phyloP scores from a whole-genome alignment of 1,284 basidiomycete genomes.

The Athelia psychrophila region DNA sequence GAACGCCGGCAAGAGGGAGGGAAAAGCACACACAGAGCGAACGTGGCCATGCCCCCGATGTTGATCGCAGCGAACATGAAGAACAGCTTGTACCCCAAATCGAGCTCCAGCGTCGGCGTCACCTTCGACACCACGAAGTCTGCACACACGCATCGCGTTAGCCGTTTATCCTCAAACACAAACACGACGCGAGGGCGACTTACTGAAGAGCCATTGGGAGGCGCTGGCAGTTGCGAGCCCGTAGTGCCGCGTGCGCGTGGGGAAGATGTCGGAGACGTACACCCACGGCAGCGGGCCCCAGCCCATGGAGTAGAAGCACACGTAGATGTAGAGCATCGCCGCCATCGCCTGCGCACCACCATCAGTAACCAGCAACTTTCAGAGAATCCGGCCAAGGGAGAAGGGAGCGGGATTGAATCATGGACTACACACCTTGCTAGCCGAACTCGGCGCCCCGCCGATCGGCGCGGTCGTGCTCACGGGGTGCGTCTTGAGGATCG shows the following conservation, averaged over 20 bases:
- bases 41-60: conserved; percentile 44
- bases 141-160: conserved; percentile 17
- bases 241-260: conserved; percentile 76
- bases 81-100: conserved; percentile 66
- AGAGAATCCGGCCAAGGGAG: too few relatives aligned
- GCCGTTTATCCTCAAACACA: not conserved
- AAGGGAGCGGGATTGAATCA: too few relatives aligned
- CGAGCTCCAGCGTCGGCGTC: conserved; percentile 62
- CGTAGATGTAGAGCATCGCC: conserved; percentile 73
- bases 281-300: conserved; percentile 67
- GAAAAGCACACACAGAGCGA: conserved; percentile 32
- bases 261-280: conserved; percentile 81
- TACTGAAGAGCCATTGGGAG: conserved; percentile 80
- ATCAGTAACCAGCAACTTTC: too few relatives aligned
- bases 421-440: too few relatives aligned
- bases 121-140: conserved; percentile 75
- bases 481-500: conserved; percentile 73
- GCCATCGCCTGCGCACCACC: too few relatives aligned
- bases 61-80: conserved; percentile 70
- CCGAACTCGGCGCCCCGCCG: conserved; percentile 34
- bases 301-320: conserved; percentile 75
- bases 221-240: conserved; percentile 70
- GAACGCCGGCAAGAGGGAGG: not conserved
- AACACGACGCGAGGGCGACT: conserved; percentile 20
- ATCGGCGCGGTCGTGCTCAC: conserved; percentile 32